Evolutionary conservation across 2,329 filamentous ascomycete species (phyloP).

Genomic region (Cytospora leucostoma): DNA sequence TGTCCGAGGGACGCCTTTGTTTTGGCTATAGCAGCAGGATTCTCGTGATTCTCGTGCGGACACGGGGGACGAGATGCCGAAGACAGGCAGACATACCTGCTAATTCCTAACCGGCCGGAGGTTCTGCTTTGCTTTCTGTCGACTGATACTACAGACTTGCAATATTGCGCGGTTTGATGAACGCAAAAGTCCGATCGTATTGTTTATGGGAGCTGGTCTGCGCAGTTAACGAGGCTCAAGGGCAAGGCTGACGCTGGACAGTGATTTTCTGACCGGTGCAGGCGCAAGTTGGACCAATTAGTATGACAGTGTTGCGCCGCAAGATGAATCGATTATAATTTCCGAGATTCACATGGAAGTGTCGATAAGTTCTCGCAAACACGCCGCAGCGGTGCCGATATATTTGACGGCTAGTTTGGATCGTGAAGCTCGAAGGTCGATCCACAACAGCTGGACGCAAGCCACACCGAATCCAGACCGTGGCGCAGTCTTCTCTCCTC

Average conservation of each 20-base stretch:
- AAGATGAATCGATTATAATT: not conserved
- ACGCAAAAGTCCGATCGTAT: not conserved
- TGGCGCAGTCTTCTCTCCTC: constrained; percentile 10
- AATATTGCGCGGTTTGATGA: not conserved
- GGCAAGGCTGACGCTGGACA: not conserved
- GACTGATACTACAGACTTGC: not conserved
- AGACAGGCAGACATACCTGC: not conserved
- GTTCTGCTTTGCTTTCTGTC: not conserved
- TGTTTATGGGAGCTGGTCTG: not conserved
- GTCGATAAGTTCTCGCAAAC: not conserved
- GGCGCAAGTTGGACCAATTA: not conserved
- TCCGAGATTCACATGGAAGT: not conserved
- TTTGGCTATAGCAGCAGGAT: not conserved
- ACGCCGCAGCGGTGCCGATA: not conserved
- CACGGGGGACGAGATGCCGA: not conserved
- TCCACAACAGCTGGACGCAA: not conserved
- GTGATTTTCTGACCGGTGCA: too few relatives aligned
- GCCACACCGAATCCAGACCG: constrained; percentile 8
- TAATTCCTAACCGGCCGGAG: not conserved
- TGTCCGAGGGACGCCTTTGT: not conserved
- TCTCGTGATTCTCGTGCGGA: not conserved
- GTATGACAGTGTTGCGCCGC: not conserved
- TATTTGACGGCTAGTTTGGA: not conserved
- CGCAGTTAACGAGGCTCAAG: not conserved
- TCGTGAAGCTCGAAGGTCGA: not conserved